A percentile compares a stretch with the other conserved stretches of the same genome.
phyloP scores from a whole-genome alignment of 2,329 filamentous ascomycete species.

The Immersiporthe knoxdaviesiana region DNA sequence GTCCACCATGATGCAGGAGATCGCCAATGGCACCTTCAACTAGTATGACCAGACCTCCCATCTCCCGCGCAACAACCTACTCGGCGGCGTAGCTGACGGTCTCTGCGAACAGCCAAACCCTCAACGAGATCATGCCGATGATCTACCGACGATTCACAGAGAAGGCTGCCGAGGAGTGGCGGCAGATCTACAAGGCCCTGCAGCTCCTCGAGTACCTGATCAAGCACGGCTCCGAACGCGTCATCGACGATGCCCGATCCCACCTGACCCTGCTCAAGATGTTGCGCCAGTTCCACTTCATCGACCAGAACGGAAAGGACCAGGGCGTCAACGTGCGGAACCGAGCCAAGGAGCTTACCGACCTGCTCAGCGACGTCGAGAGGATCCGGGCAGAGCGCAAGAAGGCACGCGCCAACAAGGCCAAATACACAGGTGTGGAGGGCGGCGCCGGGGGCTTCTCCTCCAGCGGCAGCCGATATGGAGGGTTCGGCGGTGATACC shows the following conservation, averaged over 20 bases:
- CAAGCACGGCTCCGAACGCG: slow-evolving; percentile 96
- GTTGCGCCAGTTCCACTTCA: slow-evolving; percentile 97
- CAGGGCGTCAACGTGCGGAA: slow-evolving; percentile 98
- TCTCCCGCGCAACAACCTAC: background rate
- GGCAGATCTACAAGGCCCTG: slow-evolving; percentile 98
- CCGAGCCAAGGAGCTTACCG: slow-evolving; percentile 90
- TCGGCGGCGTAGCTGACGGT: slow-evolving; percentile 23
- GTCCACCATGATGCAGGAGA: slow-evolving; percentile 91
- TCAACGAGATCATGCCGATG: slow-evolving; percentile 99
- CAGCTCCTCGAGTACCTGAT: slow-evolving; percentile 94
- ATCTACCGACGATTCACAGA: slow-evolving; percentile 99
- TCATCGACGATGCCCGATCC: slow-evolving; percentile 94
- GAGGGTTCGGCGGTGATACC: slow-evolving; percentile 90
- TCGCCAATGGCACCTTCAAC: slow-evolving; percentile 96
- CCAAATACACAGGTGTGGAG: slow-evolving; percentile 95
- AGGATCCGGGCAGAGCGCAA: slow-evolving; percentile 81
- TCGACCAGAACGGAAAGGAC: slow-evolving; percentile 95
- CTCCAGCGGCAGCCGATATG: slow-evolving; percentile 64
- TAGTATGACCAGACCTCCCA: slow-evolving; percentile 68
- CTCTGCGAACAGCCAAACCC: slow-evolving; percentile 69
- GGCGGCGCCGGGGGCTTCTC: slow-evolving; percentile 70
- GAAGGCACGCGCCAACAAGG: slow-evolving; percentile 86
- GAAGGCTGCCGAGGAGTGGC: slow-evolving; percentile 97
- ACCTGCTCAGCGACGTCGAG: slow-evolving; percentile 91
- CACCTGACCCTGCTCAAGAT: slow-evolving; percentile 96